Evolutionary conservation across 2,329 filamentous ascomycete genomes (phyloP).

Genomic region (Rutstroemia sp.): DNA sequence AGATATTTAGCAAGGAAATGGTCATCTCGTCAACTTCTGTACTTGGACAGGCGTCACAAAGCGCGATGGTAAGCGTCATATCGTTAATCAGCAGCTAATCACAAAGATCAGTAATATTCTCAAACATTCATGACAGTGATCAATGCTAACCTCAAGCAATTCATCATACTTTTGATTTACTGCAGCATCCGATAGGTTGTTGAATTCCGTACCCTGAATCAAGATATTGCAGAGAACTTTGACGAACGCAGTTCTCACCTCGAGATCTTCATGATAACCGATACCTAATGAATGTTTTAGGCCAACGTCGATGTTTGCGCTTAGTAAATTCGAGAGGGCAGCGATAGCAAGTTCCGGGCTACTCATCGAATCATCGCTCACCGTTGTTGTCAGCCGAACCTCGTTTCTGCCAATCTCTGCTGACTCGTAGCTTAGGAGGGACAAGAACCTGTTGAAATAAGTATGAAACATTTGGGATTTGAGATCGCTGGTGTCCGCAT

Average conservation of each 20-base stretch:
- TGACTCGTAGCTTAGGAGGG: slow-evolving; percentile 53
- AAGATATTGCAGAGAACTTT: slow-evolving; percentile 65
- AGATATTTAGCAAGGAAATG: slow-evolving; percentile 61
- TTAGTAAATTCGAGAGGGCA: slow-evolving; percentile 61
- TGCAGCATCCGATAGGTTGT: slow-evolving; percentile 57
- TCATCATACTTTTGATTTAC: slow-evolving; percentile 64
- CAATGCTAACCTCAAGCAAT: slow-evolving; percentile 44
- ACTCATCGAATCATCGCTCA: slow-evolving; percentile 46
- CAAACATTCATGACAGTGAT: slow-evolving; percentile 6
- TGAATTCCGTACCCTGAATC: slow-evolving; percentile 65
- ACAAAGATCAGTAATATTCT: slow-evolving; percentile 8
- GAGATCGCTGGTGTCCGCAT: slow-evolving; percentile 59
- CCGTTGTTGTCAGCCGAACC: slow-evolving; percentile 29
- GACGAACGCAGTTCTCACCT: slow-evolving; percentile 63
- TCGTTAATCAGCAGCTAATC: slow-evolving; percentile 52
- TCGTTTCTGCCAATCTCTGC: slow-evolving; percentile 39
- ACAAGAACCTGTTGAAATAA: slow-evolving; percentile 64
- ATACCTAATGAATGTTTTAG: slow-evolving; percentile 64
- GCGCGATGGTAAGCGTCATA: slow-evolving; percentile 53
- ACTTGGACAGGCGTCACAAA: slow-evolving; percentile 59
- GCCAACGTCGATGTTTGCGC: slow-evolving; percentile 65
- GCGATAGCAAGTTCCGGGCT: slow-evolving; percentile 58
- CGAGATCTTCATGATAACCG: slow-evolving; percentile 62
- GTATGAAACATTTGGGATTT: slow-evolving; percentile 66
- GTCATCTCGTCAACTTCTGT: slow-evolving; percentile 63